Evolutionary conservation across 352 stramenopile species (phyloP), one percentile per base, ranked within the genome.

Genomic region (Blastocystis sp.): DNA sequence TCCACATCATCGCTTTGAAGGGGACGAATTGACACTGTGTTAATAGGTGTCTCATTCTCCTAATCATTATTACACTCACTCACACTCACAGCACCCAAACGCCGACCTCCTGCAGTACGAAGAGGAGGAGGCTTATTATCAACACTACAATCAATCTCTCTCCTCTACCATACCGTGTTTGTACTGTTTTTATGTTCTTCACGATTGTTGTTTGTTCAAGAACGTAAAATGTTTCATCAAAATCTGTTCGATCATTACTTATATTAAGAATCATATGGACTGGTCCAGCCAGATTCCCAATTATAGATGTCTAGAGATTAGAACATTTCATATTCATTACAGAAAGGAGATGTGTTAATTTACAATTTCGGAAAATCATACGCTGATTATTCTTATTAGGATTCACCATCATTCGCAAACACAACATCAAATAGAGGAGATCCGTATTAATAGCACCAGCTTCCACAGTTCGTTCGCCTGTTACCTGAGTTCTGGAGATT

Each of bases 401-500:
- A 15, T 81, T 54, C 4, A 81, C 70, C 70, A 81, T 44, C 37
- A 27, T 48, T 7, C 70, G 70, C 70, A 81, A 44, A 42, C 70
- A 81, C 15, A 59, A 22, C 70, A 81, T 81, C 42, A 81, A 56
- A 40, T 81, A 81, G 42, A 81, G 24, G 11, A 81, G 44, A 40
- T 81, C 70, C 0, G 70, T 64, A 56, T 81, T 81, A 56, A 81
- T 81, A 22, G 40, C 35, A 6, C 70, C 70, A 33, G 70, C 70
- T 24, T 81, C 70, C 42, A 42, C 35, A 6, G 35, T 81, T 13
- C 70, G 70, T 19, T 81, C 70, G 3, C 70, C 70, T 33, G 44
- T 62, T 6, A 51, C 70, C 76, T 94, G 92, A 0, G 93, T 95
- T 48, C 92, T 88, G 5, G 92, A 94, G 17, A 92, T 91, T n/a